These are phyloP conservation scores for Trichophyton benhamiae DNA, from an alignment of 2,329 filamentous ascomycete genomes.

Conservation along the genomic window DNA sequence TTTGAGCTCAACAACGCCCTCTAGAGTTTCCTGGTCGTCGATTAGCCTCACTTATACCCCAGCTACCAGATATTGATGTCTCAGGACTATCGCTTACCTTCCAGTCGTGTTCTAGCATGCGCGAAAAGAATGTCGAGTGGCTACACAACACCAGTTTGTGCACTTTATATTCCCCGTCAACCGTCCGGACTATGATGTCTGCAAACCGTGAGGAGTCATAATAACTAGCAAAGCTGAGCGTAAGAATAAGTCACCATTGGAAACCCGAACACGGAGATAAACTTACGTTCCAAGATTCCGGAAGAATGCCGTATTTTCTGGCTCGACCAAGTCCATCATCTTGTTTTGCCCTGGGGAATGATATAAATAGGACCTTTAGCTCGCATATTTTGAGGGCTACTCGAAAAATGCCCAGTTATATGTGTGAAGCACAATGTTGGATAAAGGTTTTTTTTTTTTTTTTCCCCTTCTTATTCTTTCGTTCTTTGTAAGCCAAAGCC, in stretches of 20 bases:
- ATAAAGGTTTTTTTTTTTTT: no score
- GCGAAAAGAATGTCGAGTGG: slow-evolving; percentile 2
- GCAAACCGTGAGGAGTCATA: background rate
- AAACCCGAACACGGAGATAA: background rate
- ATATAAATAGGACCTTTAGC: no score
- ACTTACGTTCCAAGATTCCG: no score
- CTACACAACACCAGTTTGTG: slow-evolving; percentile 7
- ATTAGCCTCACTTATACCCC: background rate
- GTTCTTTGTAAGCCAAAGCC: no score
- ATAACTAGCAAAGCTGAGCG: background rate
- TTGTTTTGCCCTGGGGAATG: no score
- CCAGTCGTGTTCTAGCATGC: slow-evolving; percentile 6
- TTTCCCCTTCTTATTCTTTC: no score
- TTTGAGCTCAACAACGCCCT: slow-evolving; percentile 11
- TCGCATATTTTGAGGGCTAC: no score
- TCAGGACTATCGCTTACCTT: background rate
- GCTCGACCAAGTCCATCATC: no score
- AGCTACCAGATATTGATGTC: no score
- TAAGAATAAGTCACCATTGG: background rate
- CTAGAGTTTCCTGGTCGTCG: background rate
- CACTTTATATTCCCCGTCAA: slow-evolving; percentile 6
- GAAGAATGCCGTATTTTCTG: no score
- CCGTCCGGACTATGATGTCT: slow-evolving; percentile 1
- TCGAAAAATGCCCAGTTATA: no score
- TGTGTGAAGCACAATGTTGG: no score